Evolutionary conservation across 163 green algal genomes (phyloP).

Genomic region (Prototheca stagnorum): DNA sequence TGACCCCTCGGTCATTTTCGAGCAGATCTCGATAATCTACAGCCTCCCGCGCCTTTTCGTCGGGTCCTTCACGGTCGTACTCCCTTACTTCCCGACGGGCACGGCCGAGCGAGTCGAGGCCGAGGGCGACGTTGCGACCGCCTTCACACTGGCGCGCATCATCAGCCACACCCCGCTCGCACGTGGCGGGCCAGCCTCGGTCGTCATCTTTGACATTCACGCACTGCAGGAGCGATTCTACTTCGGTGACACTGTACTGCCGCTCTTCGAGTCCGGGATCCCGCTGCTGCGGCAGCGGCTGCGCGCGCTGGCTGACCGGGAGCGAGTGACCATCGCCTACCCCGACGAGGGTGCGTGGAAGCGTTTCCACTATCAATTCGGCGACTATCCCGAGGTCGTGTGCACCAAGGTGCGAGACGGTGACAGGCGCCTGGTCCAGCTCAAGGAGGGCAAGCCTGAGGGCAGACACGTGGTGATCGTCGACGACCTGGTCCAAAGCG

Average conservation of each 20-base stretch:
- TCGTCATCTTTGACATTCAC: constrained; percentile 99
- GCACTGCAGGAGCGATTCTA: constrained; percentile 99
- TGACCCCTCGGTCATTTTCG: constrained; percentile 78
- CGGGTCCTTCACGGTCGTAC: constrained; percentile 89
- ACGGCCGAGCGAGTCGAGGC: constrained; percentile 85
- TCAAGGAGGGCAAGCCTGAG: constrained; percentile 73
- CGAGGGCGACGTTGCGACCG: constrained; percentile 94
- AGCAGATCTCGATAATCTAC: constrained; percentile 97
- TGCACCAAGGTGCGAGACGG: constrained; percentile 96
- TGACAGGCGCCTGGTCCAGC: constrained; percentile 85
- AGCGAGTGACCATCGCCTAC: constrained; percentile 91
- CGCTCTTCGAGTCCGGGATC: constrained; percentile 90
- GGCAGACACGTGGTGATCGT: constrained; percentile 95
- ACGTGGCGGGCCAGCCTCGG: constrained; percentile 63
- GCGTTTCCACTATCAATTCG: constrained; percentile 92
- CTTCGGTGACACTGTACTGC: constrained; percentile 94
- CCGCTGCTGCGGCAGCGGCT: constrained; percentile 76
- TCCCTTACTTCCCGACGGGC: constrained; percentile 97
- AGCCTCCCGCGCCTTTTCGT: constrained; percentile 92
- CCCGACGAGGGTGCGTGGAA: constrained; percentile 98
- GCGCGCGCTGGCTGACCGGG: constrained; percentile 52
- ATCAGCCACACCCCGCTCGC: constrained; percentile 92
- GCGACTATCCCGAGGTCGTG: constrained; percentile 85
- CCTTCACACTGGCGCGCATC: constrained; percentile 89
- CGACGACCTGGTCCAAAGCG: constrained; percentile 91